Conservation (phyloP, 2,329 filamentous ascomycete genomes). For the Incumbomyces delicatus region DNA sequence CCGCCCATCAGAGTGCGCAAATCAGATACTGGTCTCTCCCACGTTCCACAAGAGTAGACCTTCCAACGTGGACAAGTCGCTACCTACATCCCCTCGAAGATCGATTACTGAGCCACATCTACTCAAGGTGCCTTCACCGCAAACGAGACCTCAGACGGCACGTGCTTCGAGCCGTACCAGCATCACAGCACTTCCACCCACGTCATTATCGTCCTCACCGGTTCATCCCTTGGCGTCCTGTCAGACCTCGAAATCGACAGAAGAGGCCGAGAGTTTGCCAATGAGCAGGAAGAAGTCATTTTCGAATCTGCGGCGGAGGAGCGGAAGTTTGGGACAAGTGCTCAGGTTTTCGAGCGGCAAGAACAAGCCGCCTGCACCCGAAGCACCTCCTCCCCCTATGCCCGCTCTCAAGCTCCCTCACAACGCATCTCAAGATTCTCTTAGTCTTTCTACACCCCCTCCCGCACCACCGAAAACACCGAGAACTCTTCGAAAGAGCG, state of each 20-base stretch:
- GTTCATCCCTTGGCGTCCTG: too few species aligned
- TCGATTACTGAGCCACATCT: not conserved
- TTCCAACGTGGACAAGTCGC: not conserved
- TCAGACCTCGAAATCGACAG: not conserved
- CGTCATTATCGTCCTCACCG: not conserved
- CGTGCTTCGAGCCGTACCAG: not conserved
- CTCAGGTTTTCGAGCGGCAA: conserved; percentile 9
- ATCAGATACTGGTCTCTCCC: not conserved
- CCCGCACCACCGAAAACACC: not conserved
- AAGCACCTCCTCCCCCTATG: conserved; percentile 1
- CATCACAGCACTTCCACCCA: not conserved
- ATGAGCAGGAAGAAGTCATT: conserved; percentile 18
- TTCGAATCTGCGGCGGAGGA: conserved; percentile 13
- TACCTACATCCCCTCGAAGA: not conserved
- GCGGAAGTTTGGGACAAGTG: conserved; percentile 20
- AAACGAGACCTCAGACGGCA: not conserved
- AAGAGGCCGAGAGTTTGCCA: not conserved
- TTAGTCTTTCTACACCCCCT: not conserved
- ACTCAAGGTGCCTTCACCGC: not conserved
- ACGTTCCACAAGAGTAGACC: not conserved
- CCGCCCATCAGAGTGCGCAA: not conserved
- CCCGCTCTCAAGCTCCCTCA: not conserved
- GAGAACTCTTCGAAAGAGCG: conserved; percentile 1
- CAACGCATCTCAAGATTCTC: not conserved
- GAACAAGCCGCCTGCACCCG: not conserved